Evolutionary conservation across 495 filamentous ascomycete genomes (phyloP).

Genomic region (Neurospora sublineolata): DNA sequence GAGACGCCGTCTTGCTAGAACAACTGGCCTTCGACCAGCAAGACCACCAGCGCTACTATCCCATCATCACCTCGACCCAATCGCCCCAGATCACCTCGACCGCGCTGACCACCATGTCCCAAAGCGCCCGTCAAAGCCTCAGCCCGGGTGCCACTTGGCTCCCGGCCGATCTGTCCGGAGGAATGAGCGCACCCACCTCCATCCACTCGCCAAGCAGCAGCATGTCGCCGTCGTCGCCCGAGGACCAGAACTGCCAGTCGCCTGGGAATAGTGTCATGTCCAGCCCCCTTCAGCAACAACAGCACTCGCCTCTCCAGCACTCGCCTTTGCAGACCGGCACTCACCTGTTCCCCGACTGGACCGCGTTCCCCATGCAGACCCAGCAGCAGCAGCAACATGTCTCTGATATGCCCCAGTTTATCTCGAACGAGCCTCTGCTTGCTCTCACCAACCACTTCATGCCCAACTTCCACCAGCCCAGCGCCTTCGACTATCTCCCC

Average conservation of each 20-base stretch:
- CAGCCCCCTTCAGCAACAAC: conserved; percentile 30
- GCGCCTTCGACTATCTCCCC: conserved; percentile 59
- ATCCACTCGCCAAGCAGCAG: conserved; percentile 29
- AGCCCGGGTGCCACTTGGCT: conserved; percentile 32
- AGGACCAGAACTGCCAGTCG: conserved; percentile 35
- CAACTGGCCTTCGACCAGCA: conserved; percentile 41
- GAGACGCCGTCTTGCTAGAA: conserved; percentile 41
- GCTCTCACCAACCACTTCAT: conserved; percentile 34
- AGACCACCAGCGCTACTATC: conserved; percentile 35
- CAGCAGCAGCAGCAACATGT: conserved; percentile 38
- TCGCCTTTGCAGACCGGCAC: conserved; percentile 35
- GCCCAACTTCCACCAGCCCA: conserved; percentile 34
- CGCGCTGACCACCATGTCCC: conserved; percentile 33
- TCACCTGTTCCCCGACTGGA: conserved; percentile 38
- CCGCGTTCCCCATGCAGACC: conserved; percentile 38
- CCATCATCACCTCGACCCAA: conserved; percentile 27
- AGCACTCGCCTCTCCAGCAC: conserved; percentile 17
- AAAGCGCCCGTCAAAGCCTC: conserved; percentile 26
- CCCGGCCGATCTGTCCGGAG: conserved; percentile 32
- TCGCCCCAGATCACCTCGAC: conserved; percentile 32
- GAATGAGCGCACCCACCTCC: conserved; percentile 19
- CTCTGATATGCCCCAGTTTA: conserved; percentile 40
- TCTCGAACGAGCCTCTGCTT: conserved; percentile 39
- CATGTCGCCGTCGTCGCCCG: conserved; percentile 31
- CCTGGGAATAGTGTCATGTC: conserved; percentile 29